phyloP scores from a whole-genome alignment of 1,284 basidiomycete genomes.

The Entoloma clypeatum region DNA sequence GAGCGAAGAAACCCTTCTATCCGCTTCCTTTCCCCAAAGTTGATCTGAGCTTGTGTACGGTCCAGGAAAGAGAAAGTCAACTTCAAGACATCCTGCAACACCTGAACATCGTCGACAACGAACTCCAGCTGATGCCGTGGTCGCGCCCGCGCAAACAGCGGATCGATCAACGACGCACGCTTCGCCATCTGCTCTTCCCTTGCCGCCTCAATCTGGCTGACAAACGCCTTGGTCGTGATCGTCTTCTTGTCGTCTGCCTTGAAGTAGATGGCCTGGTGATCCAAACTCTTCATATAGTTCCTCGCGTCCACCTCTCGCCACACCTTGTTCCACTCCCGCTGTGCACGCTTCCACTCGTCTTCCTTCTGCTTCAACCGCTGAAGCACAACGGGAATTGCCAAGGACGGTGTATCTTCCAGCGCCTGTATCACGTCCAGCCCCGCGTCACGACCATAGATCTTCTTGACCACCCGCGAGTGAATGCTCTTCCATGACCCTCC shows the following conservation, averaged over 20 bases:
- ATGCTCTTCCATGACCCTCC: constrained; percentile 90
- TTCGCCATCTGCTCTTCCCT: constrained; percentile 83
- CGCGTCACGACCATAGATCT: constrained; percentile 89
- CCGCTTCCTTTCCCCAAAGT: constrained; percentile 69
- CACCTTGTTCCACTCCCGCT: constrained; percentile 98
- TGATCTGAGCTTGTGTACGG: constrained; percentile 75
- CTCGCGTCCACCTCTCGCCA: constrained; percentile 96
- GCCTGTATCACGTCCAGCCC: constrained; percentile 88
- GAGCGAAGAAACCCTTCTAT: constrained; percentile 84
- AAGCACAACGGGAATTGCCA: constrained; percentile 94
- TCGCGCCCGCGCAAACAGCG: constrained; percentile 68
- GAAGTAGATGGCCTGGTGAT: constrained; percentile 92
- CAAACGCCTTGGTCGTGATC: constrained; percentile 77
- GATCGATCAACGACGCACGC: constrained; percentile 73
- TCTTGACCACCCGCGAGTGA: constrained; percentile 93
- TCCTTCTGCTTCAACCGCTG: constrained; percentile 93
- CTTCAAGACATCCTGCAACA: constrained; percentile 86
- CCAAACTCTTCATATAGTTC: constrained; percentile 91
- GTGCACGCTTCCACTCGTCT: constrained; percentile 99
- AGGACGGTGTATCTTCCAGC: constrained; percentile 89
- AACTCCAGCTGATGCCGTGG: constrained; percentile 81
- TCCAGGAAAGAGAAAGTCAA: constrained; percentile 90
- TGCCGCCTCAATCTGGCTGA: constrained; percentile 87
- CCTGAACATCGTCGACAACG: constrained; percentile 69
- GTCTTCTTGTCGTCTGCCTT: constrained; percentile 92